Evolutionary conservation across 108 stramenopile species (phyloP), one percentile per base, ranked within the genome.

Genomic region (Cyclotella choctawhatcheeana): DNA sequence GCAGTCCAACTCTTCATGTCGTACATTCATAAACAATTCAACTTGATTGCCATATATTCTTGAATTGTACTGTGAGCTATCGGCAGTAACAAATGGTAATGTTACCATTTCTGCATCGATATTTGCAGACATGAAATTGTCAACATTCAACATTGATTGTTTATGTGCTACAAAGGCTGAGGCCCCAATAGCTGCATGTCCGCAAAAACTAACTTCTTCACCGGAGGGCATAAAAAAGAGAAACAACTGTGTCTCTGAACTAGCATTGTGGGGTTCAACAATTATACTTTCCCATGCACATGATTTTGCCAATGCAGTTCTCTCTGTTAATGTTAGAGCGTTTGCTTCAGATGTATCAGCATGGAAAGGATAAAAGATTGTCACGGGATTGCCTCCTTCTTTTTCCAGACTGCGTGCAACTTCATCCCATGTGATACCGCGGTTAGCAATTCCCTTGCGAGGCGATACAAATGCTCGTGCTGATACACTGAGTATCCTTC

Each of bases 201-300:
- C 67, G 65, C 88, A 89, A 79, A 93, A 89, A 43, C 76, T 84
- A 17, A 88, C 86, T 77, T 86, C 79, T 55, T 84, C 78, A 6
- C 92, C 92, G 5, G 84, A 82, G 5, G 92, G 92, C 83, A 89
- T 84, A 66, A 77, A 89, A 75, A 90, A 93, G 16, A 65, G 58
- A 50, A 90, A 77, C 25, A 18, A 29, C 2, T 76, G 84, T 18
- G 67, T 18, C 18, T 47, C 29, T 0, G 8, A 5, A 24, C 25
- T 32, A 21, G 8, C 52, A 10, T 0, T 48, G 10, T 64, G 10
- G 34, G 32, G 44, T 3, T 67, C 62, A 4, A 87, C 75, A 26
- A 93, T 67, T 32, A 92, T 84, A 63, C 87, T 88, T 64, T 89
- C 87, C 87, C 88, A 88, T 8, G 76, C 52, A 37, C 91, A 90